Conservation (phyloP, 2,329 filamentous ascomycete genomes). For the Colletotrichum sp. region DNA sequence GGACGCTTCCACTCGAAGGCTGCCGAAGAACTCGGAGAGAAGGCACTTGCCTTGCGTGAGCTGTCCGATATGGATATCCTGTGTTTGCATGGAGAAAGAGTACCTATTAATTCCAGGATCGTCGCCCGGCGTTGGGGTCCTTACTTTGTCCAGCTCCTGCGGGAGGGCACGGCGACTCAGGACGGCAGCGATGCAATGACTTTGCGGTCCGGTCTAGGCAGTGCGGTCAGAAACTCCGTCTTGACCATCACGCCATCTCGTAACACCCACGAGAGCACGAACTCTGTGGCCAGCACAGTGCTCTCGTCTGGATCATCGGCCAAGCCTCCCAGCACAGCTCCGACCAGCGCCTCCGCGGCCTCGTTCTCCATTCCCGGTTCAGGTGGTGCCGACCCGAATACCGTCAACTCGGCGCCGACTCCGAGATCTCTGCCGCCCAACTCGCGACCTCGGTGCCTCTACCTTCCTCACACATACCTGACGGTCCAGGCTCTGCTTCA, state of each 20-base stretch:
- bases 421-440: conserved; percentile 62
- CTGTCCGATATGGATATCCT: conserved; percentile 96
- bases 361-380: conserved; percentile 3
- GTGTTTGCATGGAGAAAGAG: conserved; percentile 86
- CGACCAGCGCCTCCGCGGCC: conserved; percentile 43
- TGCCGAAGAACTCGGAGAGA: conserved; percentile 84
- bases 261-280: conserved; percentile 51
- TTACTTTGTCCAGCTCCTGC: conserved; percentile 90
- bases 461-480: conserved; percentile 88
- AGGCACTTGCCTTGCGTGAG: conserved; percentile 80
- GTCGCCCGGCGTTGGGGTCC: conserved; percentile 90
- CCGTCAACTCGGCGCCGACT: conserved; percentile 62
- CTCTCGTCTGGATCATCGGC: conserved; percentile 43
- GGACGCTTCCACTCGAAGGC: conserved; percentile 78
- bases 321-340: conserved; percentile 48
- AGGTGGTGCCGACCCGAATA: conserved; percentile 46
- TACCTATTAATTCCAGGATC: conserved; percentile 91
- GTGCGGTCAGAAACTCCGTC: conserved; percentile 74
- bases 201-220: conserved; percentile 67
- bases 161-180: conserved; percentile 76
- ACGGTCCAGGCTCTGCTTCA: conserved; percentile 91
- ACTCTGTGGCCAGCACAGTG: conserved; percentile 49
- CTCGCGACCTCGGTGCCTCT: conserved; percentile 82
- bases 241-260: conserved; percentile 81
- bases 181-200: conserved; percentile 79